phyloP scores from a whole-genome alignment of 1,284 basidiomycete species.

The Leccinum fallax region DNA sequence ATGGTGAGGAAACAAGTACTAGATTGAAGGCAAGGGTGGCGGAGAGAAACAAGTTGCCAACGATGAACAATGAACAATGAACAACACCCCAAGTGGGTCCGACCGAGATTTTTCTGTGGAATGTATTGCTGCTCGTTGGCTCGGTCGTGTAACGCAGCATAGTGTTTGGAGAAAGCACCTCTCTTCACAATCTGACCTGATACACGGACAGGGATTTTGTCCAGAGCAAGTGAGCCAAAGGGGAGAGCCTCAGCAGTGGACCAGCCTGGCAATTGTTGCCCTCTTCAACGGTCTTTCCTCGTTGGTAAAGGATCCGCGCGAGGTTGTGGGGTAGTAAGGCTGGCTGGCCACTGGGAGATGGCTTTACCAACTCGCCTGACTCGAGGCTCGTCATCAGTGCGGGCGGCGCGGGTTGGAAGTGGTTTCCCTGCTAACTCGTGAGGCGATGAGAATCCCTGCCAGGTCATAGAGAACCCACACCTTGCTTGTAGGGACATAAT shows the following conservation, averaged over 20 bases:
- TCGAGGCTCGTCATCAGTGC: slow-evolving; percentile 72
- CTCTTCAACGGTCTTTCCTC: slow-evolving; percentile 90
- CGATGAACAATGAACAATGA: slow-evolving; percentile 72
- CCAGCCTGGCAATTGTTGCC: slow-evolving; percentile 97
- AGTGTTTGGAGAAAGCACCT: slow-evolving; percentile 98
- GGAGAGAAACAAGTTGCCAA: slow-evolving; percentile 97
- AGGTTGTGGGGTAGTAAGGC: slow-evolving; percentile 91
- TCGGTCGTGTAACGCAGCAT: slow-evolving; percentile 97
- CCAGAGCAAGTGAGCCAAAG: slow-evolving; percentile 90
- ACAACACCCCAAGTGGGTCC: no score
- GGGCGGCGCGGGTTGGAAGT: slow-evolving; percentile 88
- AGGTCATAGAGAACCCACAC: slow-evolving; percentile 97
- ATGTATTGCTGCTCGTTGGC: slow-evolving; percentile 88
- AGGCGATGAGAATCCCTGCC: slow-evolving; percentile 98
- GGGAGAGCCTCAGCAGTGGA: slow-evolving; percentile 99
- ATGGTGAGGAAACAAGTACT: slow-evolving; percentile 93
- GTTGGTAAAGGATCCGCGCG: slow-evolving; percentile 85
- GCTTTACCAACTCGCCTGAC: slow-evolving; percentile 86
- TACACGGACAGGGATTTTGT: slow-evolving; percentile 93
- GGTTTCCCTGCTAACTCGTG: slow-evolving; percentile 93
- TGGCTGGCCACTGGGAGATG: slow-evolving; percentile 83
- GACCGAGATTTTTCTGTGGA: slow-evolving; percentile 82
- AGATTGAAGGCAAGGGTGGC: slow-evolving; percentile 97
- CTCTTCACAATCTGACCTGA: slow-evolving; percentile 99
- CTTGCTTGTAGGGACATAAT: slow-evolving; percentile 90